Percentiles rank a stretch among this genome's conserved stretches.
These are phyloP conservation scores for Elymus sibiricus DNA, from an alignment of 176 grass and related monocot genomes.

Conservation along the genomic window DNA sequence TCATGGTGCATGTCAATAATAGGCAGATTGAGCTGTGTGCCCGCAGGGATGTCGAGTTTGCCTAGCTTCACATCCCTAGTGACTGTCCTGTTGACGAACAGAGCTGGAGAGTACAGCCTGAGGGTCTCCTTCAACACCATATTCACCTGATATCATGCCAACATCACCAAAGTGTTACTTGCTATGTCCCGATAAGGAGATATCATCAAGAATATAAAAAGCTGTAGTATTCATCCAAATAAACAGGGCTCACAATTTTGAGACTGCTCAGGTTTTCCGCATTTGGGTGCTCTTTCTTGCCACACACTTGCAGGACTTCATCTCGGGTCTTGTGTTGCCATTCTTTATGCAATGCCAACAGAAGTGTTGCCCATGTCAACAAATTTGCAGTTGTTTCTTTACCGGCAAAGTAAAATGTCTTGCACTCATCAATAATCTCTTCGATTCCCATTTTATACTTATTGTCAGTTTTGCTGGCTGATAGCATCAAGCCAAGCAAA, in stretches of 20 bases:
- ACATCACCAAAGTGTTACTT: neutral
- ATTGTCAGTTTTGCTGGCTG: constrained; percentile 43
- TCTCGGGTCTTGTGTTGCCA: constrained; percentile 72
- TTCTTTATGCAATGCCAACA: constrained; percentile 70
- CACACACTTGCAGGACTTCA: constrained; percentile 62
- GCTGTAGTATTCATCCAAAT: neutral
- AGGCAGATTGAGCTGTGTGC: constrained; percentile 55
- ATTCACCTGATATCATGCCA: constrained; percentile 42
- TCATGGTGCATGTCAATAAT: constrained; percentile 64
- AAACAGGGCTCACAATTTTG: constrained; percentile 57
- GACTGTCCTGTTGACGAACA: constrained; percentile 36
- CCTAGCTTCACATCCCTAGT: constrained; percentile 54
- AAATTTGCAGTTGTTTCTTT: constrained; percentile 87
- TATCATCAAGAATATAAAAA: neutral
- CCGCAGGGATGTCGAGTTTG: constrained; percentile 46
- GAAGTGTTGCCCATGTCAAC: constrained; percentile 74
- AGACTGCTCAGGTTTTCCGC: constrained; percentile 51
- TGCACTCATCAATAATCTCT: constrained; percentile 92
- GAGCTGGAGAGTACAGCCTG: constrained; percentile 66
- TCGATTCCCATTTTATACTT: constrained; percentile 70
- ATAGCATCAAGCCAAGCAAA: constrained; percentile 80
- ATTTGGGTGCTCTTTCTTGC: constrained; percentile 35
- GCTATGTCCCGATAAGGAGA: neutral
- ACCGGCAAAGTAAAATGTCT: constrained; percentile 81
- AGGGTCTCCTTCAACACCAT: constrained; percentile 90